A percentile compares a stretch with the other conserved stretches of the same genome.
phyloP scores from a whole-genome alignment of 1,139 yeast genomes.

The Zhuliangozyma blackwelliae region DNA sequence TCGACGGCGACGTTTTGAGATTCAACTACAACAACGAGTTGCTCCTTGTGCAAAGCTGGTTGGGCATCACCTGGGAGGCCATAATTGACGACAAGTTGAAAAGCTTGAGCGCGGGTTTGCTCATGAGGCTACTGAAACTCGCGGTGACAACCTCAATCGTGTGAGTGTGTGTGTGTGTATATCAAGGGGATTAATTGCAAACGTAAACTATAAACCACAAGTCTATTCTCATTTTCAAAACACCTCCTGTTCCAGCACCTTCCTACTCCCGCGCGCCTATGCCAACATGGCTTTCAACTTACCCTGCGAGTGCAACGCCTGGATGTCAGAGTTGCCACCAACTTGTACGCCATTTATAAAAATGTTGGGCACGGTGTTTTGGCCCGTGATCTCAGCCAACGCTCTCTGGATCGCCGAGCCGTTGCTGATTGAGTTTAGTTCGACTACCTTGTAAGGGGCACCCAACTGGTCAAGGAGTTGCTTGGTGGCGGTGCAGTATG shows the following conservation, averaged over 20 bases:
- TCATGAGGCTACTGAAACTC: constrained; percentile 34
- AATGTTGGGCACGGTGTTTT: constrained; percentile 82
- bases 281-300: constrained; percentile 7
- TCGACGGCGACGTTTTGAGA: constrained; percentile 34
- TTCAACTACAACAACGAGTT: constrained; percentile 26
- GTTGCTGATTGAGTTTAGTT: constrained; percentile 16
- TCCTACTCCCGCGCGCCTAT: too few relatives aligned
- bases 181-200: too few relatives aligned
- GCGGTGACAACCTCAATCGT: not conserved
- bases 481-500: constrained; percentile 25
- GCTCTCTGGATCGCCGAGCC: constrained; percentile 58
- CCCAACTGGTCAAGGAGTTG: constrained; percentile 13
- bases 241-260: too few relatives aligned
- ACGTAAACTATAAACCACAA: too few relatives aligned
- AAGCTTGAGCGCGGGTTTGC: constrained; percentile 48
- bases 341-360: constrained; percentile 80
- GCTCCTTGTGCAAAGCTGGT: constrained; percentile 34
- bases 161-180: too few relatives aligned
- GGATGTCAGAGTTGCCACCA: constrained; percentile 86
- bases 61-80: constrained; percentile 40
- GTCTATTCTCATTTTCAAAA: too few relatives aligned
- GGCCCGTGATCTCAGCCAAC: constrained; percentile 67
- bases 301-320: constrained; percentile 37
- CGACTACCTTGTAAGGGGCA: constrained; percentile 17
- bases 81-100: constrained; percentile 44